Evolutionary conservation across 2,329 filamentous ascomycete species (phyloP).

Genomic region (Fusarium torreyae): DNA sequence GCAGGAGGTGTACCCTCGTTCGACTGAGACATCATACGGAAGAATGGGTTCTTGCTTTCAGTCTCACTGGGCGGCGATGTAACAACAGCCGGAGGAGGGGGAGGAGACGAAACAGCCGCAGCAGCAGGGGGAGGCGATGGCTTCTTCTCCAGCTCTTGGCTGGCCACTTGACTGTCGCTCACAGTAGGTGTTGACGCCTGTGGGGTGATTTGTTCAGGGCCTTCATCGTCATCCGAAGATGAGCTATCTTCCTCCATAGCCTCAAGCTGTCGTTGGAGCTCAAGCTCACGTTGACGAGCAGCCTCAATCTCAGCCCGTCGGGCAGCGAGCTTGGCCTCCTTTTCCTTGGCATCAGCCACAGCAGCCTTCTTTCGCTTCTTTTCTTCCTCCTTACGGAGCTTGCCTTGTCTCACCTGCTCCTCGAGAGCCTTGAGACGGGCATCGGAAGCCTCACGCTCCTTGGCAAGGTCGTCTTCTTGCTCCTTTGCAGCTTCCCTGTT

Average conservation of each 20-base stretch:
- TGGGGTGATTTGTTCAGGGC: constrained; percentile 77
- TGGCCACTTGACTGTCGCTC: constrained; percentile 66
- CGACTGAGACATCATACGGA: constrained; percentile 86
- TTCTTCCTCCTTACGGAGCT: constrained; percentile 96
- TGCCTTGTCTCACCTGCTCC: constrained; percentile 93
- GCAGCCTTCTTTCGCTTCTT: constrained; percentile 93
- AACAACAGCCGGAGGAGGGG: constrained; percentile 65
- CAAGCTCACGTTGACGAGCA: constrained; percentile 89
- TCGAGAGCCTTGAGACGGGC: constrained; percentile 90
- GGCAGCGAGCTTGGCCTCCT: constrained; percentile 86
- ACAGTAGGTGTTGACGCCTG: constrained; percentile 72
- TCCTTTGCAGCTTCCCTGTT: constrained; percentile 78
- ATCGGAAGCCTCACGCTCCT: constrained; percentile 84
- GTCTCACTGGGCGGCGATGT: constrained; percentile 72
- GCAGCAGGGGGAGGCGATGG: constrained; percentile 63
- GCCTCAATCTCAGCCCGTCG: constrained; percentile 94
- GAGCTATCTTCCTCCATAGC: constrained; percentile 80
- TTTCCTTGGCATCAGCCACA: constrained; percentile 87
- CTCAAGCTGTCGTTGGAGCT: constrained; percentile 90
- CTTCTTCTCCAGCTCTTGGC: constrained; percentile 69
- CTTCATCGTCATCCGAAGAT: constrained; percentile 86
- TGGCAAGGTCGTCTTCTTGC: constrained; percentile 85
- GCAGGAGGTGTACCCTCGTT: constrained; percentile 64
- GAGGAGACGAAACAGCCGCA: constrained; percentile 56
- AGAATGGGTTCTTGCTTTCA: constrained; percentile 95